A percentile compares a stretch with the other conserved stretches of the same genome.
Conservation (phyloP, 1,139 yeast species). For the Yamadazyma membranifaciens region DNA sequence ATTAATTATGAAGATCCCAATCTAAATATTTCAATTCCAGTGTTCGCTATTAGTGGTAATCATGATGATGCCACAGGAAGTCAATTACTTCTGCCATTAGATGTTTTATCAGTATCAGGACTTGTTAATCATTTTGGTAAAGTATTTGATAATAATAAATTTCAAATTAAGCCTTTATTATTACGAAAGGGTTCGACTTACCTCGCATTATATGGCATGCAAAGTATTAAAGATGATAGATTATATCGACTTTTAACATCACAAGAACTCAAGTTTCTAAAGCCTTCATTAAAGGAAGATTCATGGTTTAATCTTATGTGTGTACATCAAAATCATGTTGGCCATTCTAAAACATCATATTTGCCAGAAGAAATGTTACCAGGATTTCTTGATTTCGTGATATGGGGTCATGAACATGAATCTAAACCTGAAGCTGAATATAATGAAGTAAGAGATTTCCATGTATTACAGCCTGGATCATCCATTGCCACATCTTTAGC, state of each 20-base stretch:
- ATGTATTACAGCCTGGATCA: slow-evolving; percentile 90
- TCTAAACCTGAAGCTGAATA: slow-evolving; percentile 71
- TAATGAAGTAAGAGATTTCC: slow-evolving; percentile 69
- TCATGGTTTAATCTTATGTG: slow-evolving; percentile 85
- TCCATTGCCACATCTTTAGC: slow-evolving; percentile 89
- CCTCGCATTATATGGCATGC: slow-evolving; percentile 84
- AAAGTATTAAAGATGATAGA: slow-evolving; percentile 87
- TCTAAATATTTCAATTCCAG: slow-evolving; percentile 84
- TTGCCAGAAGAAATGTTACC: slow-evolving; percentile 87
- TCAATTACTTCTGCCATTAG: slow-evolving; percentile 83
- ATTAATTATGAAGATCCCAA: slow-evolving; percentile 92
- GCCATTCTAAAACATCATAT: slow-evolving; percentile 78
- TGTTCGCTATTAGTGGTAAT: slow-evolving; percentile 92
- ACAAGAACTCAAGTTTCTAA: slow-evolving; percentile 73
- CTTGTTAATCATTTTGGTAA: slow-evolving; percentile 88
- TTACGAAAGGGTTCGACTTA: slow-evolving; percentile 80
- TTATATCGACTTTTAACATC: slow-evolving; percentile 78
- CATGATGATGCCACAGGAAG: slow-evolving; percentile 97
- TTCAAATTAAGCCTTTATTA: slow-evolving; percentile 73
- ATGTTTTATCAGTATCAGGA: slow-evolving; percentile 78
- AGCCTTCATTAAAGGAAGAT: slow-evolving; percentile 59
- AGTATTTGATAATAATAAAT: slow-evolving; percentile 71
- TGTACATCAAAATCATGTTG: slow-evolving; percentile 88
- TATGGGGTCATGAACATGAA: slow-evolving; percentile 99
- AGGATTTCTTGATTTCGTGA: slow-evolving; percentile 69